Evolutionary conservation across 179 eudicot species (phyloP).

Genomic region (Beta macrorhiza): DNA sequence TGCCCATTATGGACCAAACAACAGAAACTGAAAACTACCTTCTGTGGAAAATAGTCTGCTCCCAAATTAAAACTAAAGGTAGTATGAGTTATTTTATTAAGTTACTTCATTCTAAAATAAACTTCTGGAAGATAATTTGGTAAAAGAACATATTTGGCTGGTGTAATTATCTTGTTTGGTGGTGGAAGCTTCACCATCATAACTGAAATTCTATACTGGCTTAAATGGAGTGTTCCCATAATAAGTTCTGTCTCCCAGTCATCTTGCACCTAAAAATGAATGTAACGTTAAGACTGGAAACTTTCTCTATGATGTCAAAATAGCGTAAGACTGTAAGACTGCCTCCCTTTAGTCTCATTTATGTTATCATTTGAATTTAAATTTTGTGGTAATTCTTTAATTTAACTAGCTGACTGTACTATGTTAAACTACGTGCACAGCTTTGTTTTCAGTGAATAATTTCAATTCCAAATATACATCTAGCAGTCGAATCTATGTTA

Average conservation of each 20-base stretch:
- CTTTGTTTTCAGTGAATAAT: neutral
- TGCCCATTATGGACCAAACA: too few species aligned
- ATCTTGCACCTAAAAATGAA: neutral
- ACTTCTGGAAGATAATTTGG: neutral
- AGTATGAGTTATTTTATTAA: neutral
- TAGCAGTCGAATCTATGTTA: neutral
- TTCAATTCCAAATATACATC: neutral
- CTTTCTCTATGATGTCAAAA: neutral
- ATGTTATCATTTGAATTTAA: neutral
- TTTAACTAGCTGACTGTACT: neutral
- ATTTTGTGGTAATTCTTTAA: neutral
- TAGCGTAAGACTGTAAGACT: neutral
- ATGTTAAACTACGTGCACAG: neutral
- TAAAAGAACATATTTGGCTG: neutral
- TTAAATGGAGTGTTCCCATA: neutral
- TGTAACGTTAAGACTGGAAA: neutral
- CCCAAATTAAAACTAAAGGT: too few species aligned
- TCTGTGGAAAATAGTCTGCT: too few species aligned
- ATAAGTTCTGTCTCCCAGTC: neutral
- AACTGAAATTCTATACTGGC: neutral
- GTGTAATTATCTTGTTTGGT: neutral
- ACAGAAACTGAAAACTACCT: too few species aligned
- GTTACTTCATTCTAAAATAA: neutral
- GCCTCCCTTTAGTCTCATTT: neutral
- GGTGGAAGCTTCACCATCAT: neutral